phyloP scores from a whole-genome alignment of 441 rosid species.

The Gossypium davidsonii region DNA sequence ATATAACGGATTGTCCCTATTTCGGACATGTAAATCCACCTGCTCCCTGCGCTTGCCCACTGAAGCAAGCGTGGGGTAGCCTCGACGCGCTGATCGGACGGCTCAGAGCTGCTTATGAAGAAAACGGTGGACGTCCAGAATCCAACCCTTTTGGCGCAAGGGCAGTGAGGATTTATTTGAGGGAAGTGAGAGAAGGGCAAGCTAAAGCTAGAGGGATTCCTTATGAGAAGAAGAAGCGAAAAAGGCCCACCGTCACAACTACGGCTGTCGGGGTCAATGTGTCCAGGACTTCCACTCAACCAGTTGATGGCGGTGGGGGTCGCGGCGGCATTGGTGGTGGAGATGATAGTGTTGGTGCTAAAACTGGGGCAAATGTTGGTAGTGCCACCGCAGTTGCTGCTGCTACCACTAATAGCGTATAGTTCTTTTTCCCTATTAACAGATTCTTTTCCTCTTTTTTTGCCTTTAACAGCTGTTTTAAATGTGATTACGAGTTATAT shows the following conservation, averaged over 20 bases:
- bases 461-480: constrained; percentile 10
- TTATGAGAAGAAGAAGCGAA: constrained; percentile 88
- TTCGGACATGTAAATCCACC: constrained; percentile 84
- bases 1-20: constrained; percentile 60
- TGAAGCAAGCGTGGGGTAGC: constrained; percentile 92
- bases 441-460: background rate
- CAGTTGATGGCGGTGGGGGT: constrained; percentile 13
- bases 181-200: constrained; percentile 83
- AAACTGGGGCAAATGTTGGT: background rate
- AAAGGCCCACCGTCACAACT: constrained; percentile 34
- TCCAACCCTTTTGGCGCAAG: constrained; percentile 81
- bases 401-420: constrained; percentile 15
- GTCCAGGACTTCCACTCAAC: constrained; percentile 19
- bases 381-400: constrained; percentile 3
- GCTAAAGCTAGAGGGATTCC: constrained; percentile 93
- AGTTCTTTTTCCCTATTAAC: constrained; percentile 4
- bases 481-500: constrained; percentile 26
- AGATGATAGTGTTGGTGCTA: constrained; percentile 4
- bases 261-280: constrained; percentile 13
- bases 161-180: constrained; percentile 80
- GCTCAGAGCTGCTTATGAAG: constrained; percentile 83
- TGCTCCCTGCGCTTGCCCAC: constrained; percentile 76
- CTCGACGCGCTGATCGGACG: constrained; percentile 94
- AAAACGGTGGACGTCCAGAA: constrained; percentile 72
- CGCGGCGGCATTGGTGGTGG: constrained; percentile 16